Percentiles rank a stretch among this genome's conserved stretches.
These are phyloP conservation scores for Aspergillus funiculosus DNA, from an alignment of 495 filamentous ascomycete species.

Conservation along the genomic window DNA sequence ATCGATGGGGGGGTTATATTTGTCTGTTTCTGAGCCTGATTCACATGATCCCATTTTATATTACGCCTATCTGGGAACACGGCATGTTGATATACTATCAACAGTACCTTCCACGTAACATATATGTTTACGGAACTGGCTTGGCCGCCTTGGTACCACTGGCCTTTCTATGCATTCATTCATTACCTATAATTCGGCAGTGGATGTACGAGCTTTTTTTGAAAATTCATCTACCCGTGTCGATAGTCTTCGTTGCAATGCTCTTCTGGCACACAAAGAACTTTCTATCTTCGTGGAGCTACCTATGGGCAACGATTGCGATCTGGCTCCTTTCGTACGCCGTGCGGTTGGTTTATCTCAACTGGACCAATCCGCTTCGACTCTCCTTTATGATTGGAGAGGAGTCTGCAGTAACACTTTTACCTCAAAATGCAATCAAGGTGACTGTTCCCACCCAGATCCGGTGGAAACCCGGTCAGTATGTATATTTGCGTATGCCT, in stretches of 20 bases:
- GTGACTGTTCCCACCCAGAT: constrained; percentile 89
- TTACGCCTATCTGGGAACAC: constrained; percentile 79
- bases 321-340: constrained; percentile 68
- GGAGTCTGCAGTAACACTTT: constrained; percentile 76
- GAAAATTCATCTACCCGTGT: constrained; percentile 71
- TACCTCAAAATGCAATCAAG: constrained; percentile 88
- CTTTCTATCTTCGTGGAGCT: constrained; percentile 85
- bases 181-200: constrained; percentile 60
- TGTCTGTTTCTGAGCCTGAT: constrained; percentile 76
- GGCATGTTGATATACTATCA: constrained; percentile 61
- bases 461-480: constrained; percentile 90
- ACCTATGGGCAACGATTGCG: constrained; percentile 73
- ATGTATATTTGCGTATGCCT: constrained; percentile 90
- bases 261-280: constrained; percentile 97
- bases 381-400: constrained; percentile 79
- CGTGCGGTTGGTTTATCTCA: constrained; percentile 66
- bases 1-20: constrained; percentile 88
- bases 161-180: constrained; percentile 74
- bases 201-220: constrained; percentile 81
- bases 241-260: constrained; percentile 73
- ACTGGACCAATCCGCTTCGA: constrained; percentile 79
- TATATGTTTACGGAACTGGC: constrained; percentile 80
- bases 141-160: constrained; percentile 81
- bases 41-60: constrained; percentile 83
- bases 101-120: constrained; percentile 52